Evolutionary conservation across 208 protist genomes (phyloP).

Genomic region (Tritrichomonas foetus): DNA sequence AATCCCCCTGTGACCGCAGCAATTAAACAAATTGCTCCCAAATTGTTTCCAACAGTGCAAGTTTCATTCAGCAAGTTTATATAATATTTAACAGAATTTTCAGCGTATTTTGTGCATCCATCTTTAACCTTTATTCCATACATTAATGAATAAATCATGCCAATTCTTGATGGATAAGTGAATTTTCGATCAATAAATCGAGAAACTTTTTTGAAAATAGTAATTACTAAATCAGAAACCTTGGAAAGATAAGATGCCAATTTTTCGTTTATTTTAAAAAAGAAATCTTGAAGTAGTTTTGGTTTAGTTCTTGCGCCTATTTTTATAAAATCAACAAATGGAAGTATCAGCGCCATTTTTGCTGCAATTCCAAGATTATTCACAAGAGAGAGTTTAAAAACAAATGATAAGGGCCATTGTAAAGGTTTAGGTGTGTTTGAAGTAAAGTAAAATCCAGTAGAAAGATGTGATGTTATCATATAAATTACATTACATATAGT

Average conservation of each 20-base stretch:
- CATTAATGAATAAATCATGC: neutral
- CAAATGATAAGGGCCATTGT: neutral
- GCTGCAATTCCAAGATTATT: neutral
- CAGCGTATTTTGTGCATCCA: neutral
- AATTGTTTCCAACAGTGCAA: neutral
- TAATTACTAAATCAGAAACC: neutral
- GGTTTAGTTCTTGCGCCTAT: neutral
- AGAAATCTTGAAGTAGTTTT: neutral
- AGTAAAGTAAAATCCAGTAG: neutral
- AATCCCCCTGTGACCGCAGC: neutral
- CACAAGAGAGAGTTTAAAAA: neutral
- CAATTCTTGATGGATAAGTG: neutral
- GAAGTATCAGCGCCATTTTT: neutral
- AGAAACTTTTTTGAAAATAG: neutral
- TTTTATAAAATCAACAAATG: neutral
- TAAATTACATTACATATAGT: neutral
- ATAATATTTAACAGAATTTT: neutral
- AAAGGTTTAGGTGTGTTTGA: neutral
- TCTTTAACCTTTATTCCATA: neutral
- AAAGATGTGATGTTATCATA: neutral
- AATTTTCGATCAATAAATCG: neutral
- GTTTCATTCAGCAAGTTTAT: neutral
- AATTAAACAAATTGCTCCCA: neutral
- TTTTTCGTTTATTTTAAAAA: neutral
- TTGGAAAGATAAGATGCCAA: neutral